Evolutionary conservation across 495 filamentous ascomycete genomes (phyloP), one percentile per base, ranked within the genome.

Genomic region (Acidomyces sp.): DNA sequence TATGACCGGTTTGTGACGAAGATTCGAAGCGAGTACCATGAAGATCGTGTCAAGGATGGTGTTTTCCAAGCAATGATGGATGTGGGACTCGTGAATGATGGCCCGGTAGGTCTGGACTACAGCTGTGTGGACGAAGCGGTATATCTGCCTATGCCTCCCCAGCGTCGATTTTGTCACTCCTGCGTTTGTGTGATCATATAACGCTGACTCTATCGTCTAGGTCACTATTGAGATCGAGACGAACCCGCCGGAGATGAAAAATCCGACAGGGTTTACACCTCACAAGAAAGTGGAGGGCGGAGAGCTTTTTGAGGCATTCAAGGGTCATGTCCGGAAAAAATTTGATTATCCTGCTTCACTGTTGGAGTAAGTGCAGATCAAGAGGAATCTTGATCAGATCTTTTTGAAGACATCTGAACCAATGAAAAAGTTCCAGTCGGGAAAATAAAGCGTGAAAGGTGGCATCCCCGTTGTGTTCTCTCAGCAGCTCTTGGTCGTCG

Each of bases 21-120:
- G 46, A 74, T 94, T 18, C 68, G 80, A 45, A 70, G 80, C 48
- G 61, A 72, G 3, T 92, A 96, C 56, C 58, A 63, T 3, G 58
- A 73, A 6, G 84, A 85, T 12, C 80, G 72, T 48, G 86, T 99
- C 44, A 86, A 92, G 54, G 80, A 96, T 55, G 92, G 92, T 11
- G 76, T 93, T 25, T 99, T 96, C 58, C 87, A 93, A 52, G 90
- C 92, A 37, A 94, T 94, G 86, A 99, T 96, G 90, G 81, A 95
- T 52, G 90, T 95, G 43, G 81, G 82, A 44, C 56, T 94, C 18
- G 77, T 93, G 25, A 96, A 96, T 51, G 87, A 96, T 56, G 88
- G 87, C 41, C 87, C 87, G 58, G 87, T 94, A 70, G 74, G 83
- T 77, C 60, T 78, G 46, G 65, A 77, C 56, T 78, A 71, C 61